A percentile compares a stretch with the other conserved stretches of the same genome.
These are phyloP conservation scores for Globisporangium orthogonon DNA, from an alignment of 352 stramenopile genomes.

Conservation along the genomic window DNA sequence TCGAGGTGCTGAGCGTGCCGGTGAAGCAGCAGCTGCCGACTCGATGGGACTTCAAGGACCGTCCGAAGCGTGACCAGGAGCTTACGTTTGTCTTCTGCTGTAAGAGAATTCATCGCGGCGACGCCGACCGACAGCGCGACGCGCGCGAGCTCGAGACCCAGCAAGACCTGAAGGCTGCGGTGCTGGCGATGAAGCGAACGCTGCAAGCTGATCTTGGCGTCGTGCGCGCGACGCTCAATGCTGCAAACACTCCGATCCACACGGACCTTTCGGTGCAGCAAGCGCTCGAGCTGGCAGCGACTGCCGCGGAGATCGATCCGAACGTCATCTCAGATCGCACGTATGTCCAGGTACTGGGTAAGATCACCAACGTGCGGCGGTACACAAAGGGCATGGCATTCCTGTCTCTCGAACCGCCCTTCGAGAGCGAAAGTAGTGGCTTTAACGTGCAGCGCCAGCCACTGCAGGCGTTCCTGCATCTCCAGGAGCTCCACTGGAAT, in stretches of 20 bases:
- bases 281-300: slow-evolving; percentile 9
- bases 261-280: slow-evolving; percentile 12
- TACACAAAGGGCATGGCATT: slow-evolving; percentile 49
- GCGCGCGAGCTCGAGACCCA: neutral
- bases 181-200: slow-evolving; percentile 13
- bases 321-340: slow-evolving; percentile 8
- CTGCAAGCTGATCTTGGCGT: slow-evolving; percentile 13
- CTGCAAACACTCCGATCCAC: neutral
- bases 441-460: slow-evolving; percentile 5
- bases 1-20: slow-evolving; percentile 21
- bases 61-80: slow-evolving; percentile 14
- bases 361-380: slow-evolving; percentile 29
- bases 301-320: slow-evolving; percentile 14
- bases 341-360: slow-evolving; percentile 28
- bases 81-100: slow-evolving; percentile 37
- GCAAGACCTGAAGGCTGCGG: slow-evolving; percentile 10
- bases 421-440: neutral
- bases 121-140: slow-evolving; percentile 1
- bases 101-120: neutral
- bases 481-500: slow-evolving; percentile 27
- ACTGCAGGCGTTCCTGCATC: slow-evolving; percentile 33
- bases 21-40: slow-evolving; percentile 8
- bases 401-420: slow-evolving; percentile 21
- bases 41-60: slow-evolving; percentile 1
- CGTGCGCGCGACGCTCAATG: slow-evolving; percentile 9